phyloP scores from a whole-genome alignment of 306 rosid species.

The Lotus japonicus region DNA sequence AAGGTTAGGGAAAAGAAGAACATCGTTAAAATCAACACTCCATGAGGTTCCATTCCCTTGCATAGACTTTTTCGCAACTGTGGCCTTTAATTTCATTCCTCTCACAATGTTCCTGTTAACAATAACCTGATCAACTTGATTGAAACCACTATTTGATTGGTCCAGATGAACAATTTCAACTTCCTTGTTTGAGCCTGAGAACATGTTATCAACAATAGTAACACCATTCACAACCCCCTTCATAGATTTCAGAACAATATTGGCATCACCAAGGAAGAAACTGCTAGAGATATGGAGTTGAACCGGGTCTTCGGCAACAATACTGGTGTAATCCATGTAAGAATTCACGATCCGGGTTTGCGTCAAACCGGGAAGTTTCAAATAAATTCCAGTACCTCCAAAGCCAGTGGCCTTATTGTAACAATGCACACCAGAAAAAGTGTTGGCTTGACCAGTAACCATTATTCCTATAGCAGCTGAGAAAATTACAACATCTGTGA shows the following conservation, averaged over 20 bases:
- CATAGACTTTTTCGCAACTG: constrained; percentile 41
- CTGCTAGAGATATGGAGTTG: constrained; percentile 66
- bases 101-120: constrained; percentile 66
- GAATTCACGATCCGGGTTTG: constrained; percentile 81
- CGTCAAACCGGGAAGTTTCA: constrained; percentile 61
- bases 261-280: constrained; percentile 87
- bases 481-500: constrained; percentile 81
- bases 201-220: constrained; percentile 81
- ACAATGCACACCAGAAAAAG: constrained; percentile 73
- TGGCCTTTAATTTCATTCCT: constrained; percentile 67
- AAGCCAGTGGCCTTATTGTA: constrained; percentile 90
- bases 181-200: constrained; percentile 53
- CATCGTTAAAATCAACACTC: constrained; percentile 50
- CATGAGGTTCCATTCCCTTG: constrained; percentile 72
- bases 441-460: constrained; percentile 71
- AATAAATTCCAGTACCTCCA: constrained; percentile 78
- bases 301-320: constrained; percentile 87
- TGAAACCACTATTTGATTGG: constrained; percentile 48
- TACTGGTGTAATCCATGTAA: constrained; percentile 80
- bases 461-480: constrained; percentile 64
- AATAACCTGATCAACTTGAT: constrained; percentile 54
- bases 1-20: constrained; percentile 61
- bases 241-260: constrained; percentile 58
- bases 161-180: constrained; percentile 62
- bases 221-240: constrained; percentile 57